Conservation (phyloP, 2,329 filamentous ascomycete genomes). For the Blumeriella jaapii region DNA sequence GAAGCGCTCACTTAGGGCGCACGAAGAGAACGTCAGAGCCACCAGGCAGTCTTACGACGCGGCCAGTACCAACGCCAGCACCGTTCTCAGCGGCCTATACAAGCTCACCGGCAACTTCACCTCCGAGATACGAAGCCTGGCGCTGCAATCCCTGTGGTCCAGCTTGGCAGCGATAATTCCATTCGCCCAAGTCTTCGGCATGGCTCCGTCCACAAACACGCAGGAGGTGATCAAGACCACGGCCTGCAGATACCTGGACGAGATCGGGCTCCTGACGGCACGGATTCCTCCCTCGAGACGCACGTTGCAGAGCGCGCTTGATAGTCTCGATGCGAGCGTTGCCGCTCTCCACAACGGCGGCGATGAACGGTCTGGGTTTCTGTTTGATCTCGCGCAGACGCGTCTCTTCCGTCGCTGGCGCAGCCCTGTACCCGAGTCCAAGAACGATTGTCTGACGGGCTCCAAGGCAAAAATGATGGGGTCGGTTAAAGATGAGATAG, state of each 20-base stretch:
- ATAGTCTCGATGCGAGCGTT: not conserved
- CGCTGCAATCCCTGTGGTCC: not conserved
- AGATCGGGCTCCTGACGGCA: not conserved
- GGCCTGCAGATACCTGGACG: not conserved
- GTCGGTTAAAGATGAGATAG: no score
- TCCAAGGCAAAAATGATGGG: no score
- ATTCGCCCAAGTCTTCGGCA: not conserved
- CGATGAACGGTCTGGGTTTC: no score
- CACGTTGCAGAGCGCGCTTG: not conserved
- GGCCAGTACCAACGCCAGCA: not conserved
- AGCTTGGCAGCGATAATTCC: not conserved
- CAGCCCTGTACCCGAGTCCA: not conserved
- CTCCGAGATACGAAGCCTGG: not conserved
- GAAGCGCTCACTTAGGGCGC: no score
- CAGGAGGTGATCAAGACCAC: not conserved
- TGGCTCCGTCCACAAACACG: not conserved
- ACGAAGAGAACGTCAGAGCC: not conserved
- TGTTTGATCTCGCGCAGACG: not conserved
- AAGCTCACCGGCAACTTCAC: not conserved
- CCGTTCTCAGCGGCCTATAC: not conserved
- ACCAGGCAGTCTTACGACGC: not conserved
- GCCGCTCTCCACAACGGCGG: no score
- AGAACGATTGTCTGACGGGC: no score
- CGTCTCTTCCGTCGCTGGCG: not conserved
- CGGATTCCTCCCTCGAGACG: not conserved